These are phyloP conservation scores for Aspergillus versicolor DNA, from an alignment of 2,329 filamentous ascomycete species.

Conservation along the genomic window DNA sequence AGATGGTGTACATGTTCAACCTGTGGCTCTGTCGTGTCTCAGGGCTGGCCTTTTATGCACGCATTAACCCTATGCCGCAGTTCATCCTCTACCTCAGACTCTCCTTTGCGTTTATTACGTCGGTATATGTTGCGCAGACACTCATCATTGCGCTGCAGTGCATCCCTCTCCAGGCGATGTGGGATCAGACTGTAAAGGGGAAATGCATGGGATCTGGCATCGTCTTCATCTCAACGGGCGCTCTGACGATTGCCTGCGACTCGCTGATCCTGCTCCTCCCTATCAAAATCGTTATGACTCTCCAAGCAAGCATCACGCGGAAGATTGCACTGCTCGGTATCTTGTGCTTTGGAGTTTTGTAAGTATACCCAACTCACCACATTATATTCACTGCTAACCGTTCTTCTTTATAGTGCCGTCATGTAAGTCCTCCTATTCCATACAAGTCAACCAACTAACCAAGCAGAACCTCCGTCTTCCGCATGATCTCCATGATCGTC, in stretches of 20 bases:
- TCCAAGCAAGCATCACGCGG: constrained; percentile 16
- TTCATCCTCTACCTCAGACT: constrained; percentile 8
- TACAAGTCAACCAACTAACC: not conserved
- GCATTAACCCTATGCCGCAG: constrained; percentile 20
- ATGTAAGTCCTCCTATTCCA: not conserved
- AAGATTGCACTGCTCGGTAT: constrained; percentile 13
- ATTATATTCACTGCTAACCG: not conserved
- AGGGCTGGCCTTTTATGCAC: constrained; percentile 21
- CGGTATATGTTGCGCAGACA: constrained; percentile 18
- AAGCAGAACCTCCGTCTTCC: constrained; percentile 18
- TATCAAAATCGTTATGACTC: constrained; percentile 16
- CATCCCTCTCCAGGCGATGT: constrained; percentile 20
- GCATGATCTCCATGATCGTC: constrained; percentile 22
- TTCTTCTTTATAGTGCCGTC: constrained; percentile 2
- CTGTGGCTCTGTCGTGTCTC: constrained; percentile 21
- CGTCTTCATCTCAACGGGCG: constrained; percentile 16
- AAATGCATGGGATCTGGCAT: constrained; percentile 16
- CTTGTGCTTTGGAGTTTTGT: constrained; percentile 21
- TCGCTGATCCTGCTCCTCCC: constrained; percentile 20
- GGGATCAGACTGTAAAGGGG: constrained; percentile 4
- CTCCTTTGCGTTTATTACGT: constrained; percentile 18
- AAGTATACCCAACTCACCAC: not conserved
- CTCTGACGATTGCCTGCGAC: constrained; percentile 20
- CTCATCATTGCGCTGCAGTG: constrained; percentile 23
- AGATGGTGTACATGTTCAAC: constrained; percentile 20